Base-by-base conservation (phyloP, 129 eudicot species). In the sunflower (Helianthus annuus) region DNA sequence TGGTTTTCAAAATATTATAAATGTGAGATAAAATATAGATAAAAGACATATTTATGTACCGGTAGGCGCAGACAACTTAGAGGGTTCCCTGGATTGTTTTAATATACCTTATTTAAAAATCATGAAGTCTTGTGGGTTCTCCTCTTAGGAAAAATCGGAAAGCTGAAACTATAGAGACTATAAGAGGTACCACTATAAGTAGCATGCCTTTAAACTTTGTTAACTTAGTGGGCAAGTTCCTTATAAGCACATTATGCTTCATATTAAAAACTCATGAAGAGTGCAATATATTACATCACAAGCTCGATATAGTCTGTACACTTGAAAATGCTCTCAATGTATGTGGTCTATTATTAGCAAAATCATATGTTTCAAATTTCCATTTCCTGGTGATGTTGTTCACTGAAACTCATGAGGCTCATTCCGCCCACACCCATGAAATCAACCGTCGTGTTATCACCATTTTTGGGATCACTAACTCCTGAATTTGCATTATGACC, bases 401-500 rank as follows among this genome's bases (percentile, higher is more conserved):
- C 75, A 44, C 17, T 73, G 34, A 49, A 79, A 68, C 48, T 61
- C 48, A 60, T 68, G 44, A 75, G 71, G 51, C 83, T 79, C 76
- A 79, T 79, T 67, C 83, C 79, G 60, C 83, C 83, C 58, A 79
- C 79, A 10, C 83, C 83, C 83, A 79, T 5, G 71, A 79, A 79
- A 67, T 79, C 83, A 49, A 79, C 83, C 3, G 83, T 79, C 53
- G 68, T 59, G 44, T 74, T 69, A 32, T 80, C 83, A 68, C 76
- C 70, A 29, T 68, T 49, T 51, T 45, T 32, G 0, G 75, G 62
- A 60, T 73, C 81, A 39, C 38, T 49, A n/a, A 68, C 44, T 53
- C 59, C 76, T 8, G 39, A n/a, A 68, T 61, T 67, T 45, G 45
- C 48, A 27, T 79, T 19, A 48, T 79, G 61, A 51, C 57, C 27